Evolutionary conservation across 208 protist species (phyloP).

Genomic region (Herpetomonas muscarum): DNA sequence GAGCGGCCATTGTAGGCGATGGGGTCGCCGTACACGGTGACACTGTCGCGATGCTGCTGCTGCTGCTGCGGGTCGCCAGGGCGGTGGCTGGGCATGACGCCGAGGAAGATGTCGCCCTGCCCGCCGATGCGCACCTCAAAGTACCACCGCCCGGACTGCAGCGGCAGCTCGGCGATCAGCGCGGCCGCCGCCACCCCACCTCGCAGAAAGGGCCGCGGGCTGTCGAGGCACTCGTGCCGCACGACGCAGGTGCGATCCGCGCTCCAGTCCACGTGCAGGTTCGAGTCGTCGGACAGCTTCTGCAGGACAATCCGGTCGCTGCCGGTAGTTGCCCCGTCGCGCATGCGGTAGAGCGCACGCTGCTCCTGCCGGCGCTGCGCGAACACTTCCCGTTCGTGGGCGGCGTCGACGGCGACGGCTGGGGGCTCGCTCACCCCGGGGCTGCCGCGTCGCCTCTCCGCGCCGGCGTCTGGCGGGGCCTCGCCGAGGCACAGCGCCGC

Average conservation of each 20-base stretch:
- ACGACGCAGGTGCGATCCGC: constrained; percentile 59
- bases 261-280: constrained; percentile 69
- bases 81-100: constrained; percentile 44
- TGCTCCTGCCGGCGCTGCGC: constrained; percentile 57
- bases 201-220: not conserved
- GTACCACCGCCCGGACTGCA: constrained; percentile 80
- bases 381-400: constrained; percentile 49
- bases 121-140: constrained; percentile 79
- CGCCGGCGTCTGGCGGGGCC: not conserved
- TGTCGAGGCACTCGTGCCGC: constrained; percentile 36
- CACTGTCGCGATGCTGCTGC: not conserved
- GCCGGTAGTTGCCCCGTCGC: constrained; percentile 17
- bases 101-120: constrained; percentile 62
- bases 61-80: not conserved
- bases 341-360: constrained; percentile 51
- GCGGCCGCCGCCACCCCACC: constrained; percentile 13
- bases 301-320: constrained; percentile 60
- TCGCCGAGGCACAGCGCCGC: constrained; percentile 45
- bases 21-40: constrained; percentile 22
- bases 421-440: too few relatives aligned
- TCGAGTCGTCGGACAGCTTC: constrained; percentile 47
- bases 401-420: too few relatives aligned
- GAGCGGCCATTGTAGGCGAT: constrained; percentile 78
- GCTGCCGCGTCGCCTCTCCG: constrained; percentile 10
- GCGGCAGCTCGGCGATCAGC: constrained; percentile 49